Evolutionary conservation across 805 yeast species (phyloP), one percentile per base, ranked within the genome.

Genomic region (Ogataea haglerorum): DNA sequence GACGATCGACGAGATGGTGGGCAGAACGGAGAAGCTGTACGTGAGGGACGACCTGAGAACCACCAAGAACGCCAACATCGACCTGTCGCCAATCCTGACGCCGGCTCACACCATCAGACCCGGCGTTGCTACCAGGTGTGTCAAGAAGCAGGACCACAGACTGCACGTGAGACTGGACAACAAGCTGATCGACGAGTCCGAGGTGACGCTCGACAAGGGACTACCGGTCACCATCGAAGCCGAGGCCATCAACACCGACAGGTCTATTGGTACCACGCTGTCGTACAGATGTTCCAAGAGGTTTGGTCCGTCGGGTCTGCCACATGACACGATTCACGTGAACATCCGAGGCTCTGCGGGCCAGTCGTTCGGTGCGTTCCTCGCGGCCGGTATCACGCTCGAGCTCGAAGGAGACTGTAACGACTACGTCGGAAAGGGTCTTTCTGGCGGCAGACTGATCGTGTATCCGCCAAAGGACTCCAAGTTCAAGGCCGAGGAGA

Each of bases 91-190:
- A 49, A 82, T 91, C 51, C 78, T 91, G 60, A 93, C 98, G 23
- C 99, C 99, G 15, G 98, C 98, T 32, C 96, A 91, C 63, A 79
- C 88, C 30, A 82, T 91, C 58, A 82, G 98, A 68, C 96, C 97
- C 5, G 97, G 96, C 60, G 98, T 90, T 49, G 91, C 96, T 15
- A 91, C 97, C 19, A 77, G 86, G 65, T 85, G 89, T 63, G 85
- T 86, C 43, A 80, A 93, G 68, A 88, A 88, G 65, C 96, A 89
- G 71, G 97, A 93, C 65, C 96, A 90, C 67, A 80, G 85, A 60
- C 73, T 91, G 57, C 97, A 91, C 57, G 85, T 90, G 30, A 84
- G 98, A 67, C 70, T 91, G 49, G 99, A 91, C 64, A 91, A 91
- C 78, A 91, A 89, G 74, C 77, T 91, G 58, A 88, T 91, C 53